Evolutionary conservation across 169 alveolate genomes (phyloP).

Genomic region (Plasmodium sp.): DNA sequence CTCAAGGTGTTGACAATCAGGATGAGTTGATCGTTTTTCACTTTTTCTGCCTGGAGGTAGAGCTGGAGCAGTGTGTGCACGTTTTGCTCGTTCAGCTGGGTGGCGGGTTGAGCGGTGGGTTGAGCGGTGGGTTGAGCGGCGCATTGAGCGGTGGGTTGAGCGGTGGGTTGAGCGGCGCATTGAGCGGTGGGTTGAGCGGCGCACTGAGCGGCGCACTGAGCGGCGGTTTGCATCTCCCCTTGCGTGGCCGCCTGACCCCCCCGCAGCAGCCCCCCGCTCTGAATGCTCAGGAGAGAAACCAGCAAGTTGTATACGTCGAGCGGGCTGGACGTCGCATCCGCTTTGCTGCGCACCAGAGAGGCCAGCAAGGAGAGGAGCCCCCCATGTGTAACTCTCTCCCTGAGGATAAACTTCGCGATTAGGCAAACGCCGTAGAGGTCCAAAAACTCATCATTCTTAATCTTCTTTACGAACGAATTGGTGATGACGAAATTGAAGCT

Average conservation of each 20-base stretch:
- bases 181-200: too few relatives aligned
- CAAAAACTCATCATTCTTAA: conserved; percentile 41
- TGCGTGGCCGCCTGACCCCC: neutral
- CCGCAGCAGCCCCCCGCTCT: neutral
- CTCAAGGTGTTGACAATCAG: conserved; percentile 3
- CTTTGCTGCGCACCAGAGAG: neutral
- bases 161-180: too few relatives aligned
- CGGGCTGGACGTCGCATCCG: neutral
- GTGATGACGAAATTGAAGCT: conserved; percentile 4
- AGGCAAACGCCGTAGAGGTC: conserved; percentile 49
- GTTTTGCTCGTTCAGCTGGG: conserved; percentile 17
- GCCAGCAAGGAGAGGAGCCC: conserved; percentile 1
- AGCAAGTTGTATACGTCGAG: conserved; percentile 32
- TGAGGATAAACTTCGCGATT: conserved; percentile 5
- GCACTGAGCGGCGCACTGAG: too few relatives aligned
- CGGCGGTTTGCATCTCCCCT: too few relatives aligned
- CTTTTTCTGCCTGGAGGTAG: conserved; percentile 3
- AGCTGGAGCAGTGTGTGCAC: conserved; percentile 9
- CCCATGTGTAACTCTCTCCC: neutral
- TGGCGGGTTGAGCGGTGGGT: neutral
- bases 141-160: too few relatives aligned
- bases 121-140: too few relatives aligned
- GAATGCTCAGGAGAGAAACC: conserved; percentile 40
- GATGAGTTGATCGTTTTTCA: conserved; percentile 27
- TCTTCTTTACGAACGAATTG: conserved; percentile 20